These are phyloP conservation scores for Lolium rigidum DNA, from an alignment of 176 grass and related monocot species.

Conservation along the genomic window DNA sequence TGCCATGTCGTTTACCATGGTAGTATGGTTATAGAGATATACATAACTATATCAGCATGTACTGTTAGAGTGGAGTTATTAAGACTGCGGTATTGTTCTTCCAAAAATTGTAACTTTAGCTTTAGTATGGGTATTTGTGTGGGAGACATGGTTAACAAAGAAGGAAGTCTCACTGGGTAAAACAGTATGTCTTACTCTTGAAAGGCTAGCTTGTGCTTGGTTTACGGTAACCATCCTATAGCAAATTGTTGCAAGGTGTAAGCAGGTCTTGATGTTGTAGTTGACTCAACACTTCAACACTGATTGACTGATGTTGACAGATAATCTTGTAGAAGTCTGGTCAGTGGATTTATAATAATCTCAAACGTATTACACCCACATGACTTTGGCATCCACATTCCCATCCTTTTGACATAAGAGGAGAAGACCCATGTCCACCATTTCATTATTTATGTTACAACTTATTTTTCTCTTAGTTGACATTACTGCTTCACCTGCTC, in stretches of 20 bases:
- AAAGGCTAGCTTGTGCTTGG: background rate
- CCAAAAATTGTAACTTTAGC: background rate
- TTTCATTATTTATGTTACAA: constrained; percentile 12
- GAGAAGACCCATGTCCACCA: background rate
- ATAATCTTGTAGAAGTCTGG: constrained; percentile 1
- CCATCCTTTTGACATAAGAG: background rate
- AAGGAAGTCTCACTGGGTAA: background rate
- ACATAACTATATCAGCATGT: background rate
- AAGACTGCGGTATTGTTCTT: background rate
- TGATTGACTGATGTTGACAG: background rate
- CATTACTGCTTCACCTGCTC: background rate
- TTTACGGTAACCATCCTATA: background rate
- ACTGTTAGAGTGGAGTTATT: background rate
- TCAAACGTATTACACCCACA: background rate
- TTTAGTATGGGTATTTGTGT: background rate
- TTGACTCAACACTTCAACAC: constrained; percentile 1
- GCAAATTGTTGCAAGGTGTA: background rate
- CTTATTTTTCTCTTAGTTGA: background rate
- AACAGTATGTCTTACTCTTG: background rate
- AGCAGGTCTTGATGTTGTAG: constrained; percentile 12
- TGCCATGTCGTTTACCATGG: background rate
- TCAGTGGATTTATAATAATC: background rate
- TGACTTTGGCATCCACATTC: background rate
- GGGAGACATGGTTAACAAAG: constrained; percentile 26
- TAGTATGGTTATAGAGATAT: constrained; percentile 10